phyloP scores from a whole-genome alignment of 768 basidiomycete genomes.

The Phallus indusiatus region DNA sequence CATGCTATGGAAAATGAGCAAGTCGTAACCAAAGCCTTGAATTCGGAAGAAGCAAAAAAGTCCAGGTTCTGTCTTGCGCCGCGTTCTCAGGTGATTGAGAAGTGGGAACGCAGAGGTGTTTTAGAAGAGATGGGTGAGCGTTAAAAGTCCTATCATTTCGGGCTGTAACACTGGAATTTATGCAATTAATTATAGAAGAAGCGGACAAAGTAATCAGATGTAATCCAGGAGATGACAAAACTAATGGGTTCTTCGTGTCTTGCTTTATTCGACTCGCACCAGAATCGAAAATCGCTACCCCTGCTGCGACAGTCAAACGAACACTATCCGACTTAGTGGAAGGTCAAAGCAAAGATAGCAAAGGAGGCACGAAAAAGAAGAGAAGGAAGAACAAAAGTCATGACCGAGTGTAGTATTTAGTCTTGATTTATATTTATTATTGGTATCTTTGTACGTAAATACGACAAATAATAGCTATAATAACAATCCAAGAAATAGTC shows the following conservation, averaged over 20 bases:
- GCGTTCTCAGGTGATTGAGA: constrained; percentile 56
- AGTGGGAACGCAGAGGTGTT: constrained; percentile 77
- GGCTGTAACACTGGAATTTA: neutral
- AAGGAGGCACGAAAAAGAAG: constrained; percentile 11
- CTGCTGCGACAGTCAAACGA: neutral
- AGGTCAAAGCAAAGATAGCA: constrained; percentile 6
- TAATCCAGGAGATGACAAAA: constrained; percentile 71
- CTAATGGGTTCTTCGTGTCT: constrained; percentile 98
- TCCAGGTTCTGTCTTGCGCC: constrained; percentile 63
- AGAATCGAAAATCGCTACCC: constrained; percentile 1
- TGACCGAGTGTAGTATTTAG: no score
- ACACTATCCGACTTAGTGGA: neutral
- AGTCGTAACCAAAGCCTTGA: constrained; percentile 69
- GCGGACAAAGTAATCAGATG: constrained; percentile 63
- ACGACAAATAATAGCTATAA: no score
- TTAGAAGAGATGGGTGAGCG: constrained; percentile 47
- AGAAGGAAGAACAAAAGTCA: neutral
- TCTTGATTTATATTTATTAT: no score
- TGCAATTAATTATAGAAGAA: constrained; percentile 27
- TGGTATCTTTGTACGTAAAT: no score
- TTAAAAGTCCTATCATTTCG: constrained; percentile 30
- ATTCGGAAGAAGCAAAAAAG: constrained; percentile 54
- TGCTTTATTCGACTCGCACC: constrained; percentile 51
- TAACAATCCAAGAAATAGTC: no score
- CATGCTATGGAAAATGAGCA: constrained; percentile 89